Evolutionary conservation across 305 asterid genomes (phyloP).

Genomic region (Rubia peregrina): DNA sequence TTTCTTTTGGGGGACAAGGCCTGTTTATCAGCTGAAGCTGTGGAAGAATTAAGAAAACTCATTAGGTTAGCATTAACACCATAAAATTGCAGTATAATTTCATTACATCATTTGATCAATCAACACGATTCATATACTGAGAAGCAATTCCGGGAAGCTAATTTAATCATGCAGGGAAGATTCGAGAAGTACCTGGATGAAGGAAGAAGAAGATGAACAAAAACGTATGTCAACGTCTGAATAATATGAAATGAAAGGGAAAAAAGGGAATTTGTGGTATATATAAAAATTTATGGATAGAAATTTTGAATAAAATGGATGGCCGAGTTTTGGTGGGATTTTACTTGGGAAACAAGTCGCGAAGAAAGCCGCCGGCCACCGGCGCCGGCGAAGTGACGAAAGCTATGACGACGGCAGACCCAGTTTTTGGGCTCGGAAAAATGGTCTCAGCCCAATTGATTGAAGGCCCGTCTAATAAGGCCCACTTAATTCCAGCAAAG

Average conservation of each 20-base stretch:
- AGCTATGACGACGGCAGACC: background rate
- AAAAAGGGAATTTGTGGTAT: background rate
- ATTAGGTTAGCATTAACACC: background rate
- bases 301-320: background rate
- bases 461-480: background rate
- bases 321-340: background rate
- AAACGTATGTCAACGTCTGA: background rate
- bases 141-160: background rate
- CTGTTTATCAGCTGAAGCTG: background rate
- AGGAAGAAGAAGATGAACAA: background rate
- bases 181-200: slow-evolving; percentile 6
- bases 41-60: background rate
- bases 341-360: slow-evolving; percentile 14
- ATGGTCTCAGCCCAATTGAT: background rate
- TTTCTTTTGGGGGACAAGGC: slow-evolving; percentile 11
- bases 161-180: background rate
- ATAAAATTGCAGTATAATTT: background rate
- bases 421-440: too few species aligned
- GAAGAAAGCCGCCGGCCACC: slow-evolving; percentile 1
- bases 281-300: background rate
- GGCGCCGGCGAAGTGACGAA: background rate
- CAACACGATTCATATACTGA: background rate
- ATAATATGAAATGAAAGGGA: background rate
- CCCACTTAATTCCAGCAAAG: background rate
- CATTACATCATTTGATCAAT: background rate